Conservation (phyloP, 225 moss, liverwort and hornwort species). For the Marchantia polymorpha region DNA sequence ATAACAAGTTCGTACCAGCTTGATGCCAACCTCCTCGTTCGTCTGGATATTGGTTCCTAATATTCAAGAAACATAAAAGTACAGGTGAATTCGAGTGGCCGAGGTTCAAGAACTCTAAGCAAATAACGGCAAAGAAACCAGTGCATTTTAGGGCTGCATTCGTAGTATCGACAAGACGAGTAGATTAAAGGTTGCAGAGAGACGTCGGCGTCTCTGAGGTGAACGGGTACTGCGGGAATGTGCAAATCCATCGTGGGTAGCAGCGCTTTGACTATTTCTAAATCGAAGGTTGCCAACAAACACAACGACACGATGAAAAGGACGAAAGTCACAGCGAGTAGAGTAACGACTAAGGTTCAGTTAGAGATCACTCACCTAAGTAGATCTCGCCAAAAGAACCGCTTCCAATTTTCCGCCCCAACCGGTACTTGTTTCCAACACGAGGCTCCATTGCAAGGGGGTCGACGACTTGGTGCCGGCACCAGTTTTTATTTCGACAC, state of each 20-base stretch:
- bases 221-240: background rate
- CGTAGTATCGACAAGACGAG: background rate
- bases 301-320: background rate
- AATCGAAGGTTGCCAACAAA: background rate
- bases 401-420: conserved; percentile 99
- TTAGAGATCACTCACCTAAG: conserved; percentile 57
- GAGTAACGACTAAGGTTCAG: background rate
- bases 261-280: too few species aligned
- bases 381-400: conserved; percentile 99
- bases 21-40: conserved; percentile 97
- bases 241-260: background rate
- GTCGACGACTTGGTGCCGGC: conserved; percentile 30
- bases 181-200: background rate
- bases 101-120: background rate
- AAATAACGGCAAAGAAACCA: background rate
- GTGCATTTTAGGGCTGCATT: background rate
- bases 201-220: background rate
- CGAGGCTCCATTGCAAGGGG: conserved; percentile 75
- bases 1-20: conserved; percentile 61
- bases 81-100: background rate
- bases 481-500: conserved; percentile 23
- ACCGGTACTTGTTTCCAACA: conserved; percentile 91
- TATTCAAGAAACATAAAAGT: background rate
- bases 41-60: conserved; percentile 90
- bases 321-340: background rate